Evolutionary conservation across 306 rosid species (phyloP).

Genomic region (Pterocarpus santalinus): DNA sequence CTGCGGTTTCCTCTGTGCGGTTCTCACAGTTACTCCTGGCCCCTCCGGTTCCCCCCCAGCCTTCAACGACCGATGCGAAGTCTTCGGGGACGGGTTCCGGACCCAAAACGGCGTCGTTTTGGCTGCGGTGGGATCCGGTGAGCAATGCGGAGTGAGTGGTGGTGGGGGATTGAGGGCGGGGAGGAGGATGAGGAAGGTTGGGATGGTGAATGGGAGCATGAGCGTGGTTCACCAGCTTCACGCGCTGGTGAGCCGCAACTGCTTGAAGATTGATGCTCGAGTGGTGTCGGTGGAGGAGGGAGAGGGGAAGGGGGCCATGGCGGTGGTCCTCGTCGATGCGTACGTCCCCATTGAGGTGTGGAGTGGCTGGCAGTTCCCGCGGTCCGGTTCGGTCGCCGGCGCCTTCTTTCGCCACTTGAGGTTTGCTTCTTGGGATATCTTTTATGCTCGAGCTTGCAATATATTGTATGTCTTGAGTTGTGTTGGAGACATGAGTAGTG

Average conservation of each 20-base stretch:
- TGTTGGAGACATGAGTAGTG: not conserved
- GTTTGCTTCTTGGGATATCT: slow-evolving; percentile 46
- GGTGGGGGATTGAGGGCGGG: not conserved
- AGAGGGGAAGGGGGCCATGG: slow-evolving; percentile 54
- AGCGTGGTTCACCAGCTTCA: slow-evolving; percentile 87
- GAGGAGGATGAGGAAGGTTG: slow-evolving; percentile 64
- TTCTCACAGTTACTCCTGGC: slow-evolving; percentile 56
- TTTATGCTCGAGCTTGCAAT: not conserved
- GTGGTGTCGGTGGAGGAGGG: slow-evolving; percentile 57
- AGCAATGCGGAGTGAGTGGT: not conserved
- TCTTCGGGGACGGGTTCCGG: slow-evolving; percentile 57
- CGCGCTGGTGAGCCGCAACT: slow-evolving; percentile 67
- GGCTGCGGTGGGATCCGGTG: not conserved
- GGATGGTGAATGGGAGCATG: slow-evolving; percentile 79
- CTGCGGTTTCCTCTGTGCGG: slow-evolving; percentile 82
- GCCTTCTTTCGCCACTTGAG: slow-evolving; percentile 83
- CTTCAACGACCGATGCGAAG: slow-evolving; percentile 55
- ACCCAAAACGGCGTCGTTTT: slow-evolving; percentile 61
- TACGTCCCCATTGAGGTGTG: slow-evolving; percentile 64
- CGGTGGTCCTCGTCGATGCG: slow-evolving; percentile 75
- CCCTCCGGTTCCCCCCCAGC: not conserved
- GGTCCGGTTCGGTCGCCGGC: slow-evolving; percentile 63
- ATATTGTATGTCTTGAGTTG: not conserved
- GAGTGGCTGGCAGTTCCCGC: slow-evolving; percentile 93
- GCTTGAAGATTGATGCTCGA: slow-evolving; percentile 62